A percentile compares a stretch with the other conserved stretches of the same genome.
These are phyloP conservation scores for Clonostachys rosea DNA, from an alignment of 2,329 filamentous ascomycete genomes.

Conservation along the genomic window DNA sequence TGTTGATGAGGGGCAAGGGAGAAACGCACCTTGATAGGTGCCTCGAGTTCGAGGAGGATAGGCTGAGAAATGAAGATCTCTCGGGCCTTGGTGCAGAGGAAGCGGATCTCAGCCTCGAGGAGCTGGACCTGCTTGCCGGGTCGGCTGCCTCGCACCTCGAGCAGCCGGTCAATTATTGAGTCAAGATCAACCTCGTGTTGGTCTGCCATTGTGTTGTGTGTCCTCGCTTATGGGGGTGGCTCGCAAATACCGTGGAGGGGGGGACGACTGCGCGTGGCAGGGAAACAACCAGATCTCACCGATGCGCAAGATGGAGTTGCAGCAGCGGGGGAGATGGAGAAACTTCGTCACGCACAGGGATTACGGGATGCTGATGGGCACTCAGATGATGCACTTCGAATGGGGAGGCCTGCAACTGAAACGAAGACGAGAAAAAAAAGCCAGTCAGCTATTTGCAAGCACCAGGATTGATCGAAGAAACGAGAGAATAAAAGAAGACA, in stretches of 20 bases:
- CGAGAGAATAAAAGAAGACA: neutral
- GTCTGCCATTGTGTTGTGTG: constrained; percentile 49
- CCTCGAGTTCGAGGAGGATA: constrained; percentile 94
- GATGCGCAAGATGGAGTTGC: constrained; percentile 18
- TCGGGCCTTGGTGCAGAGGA: constrained; percentile 94
- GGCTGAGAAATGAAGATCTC: constrained; percentile 99
- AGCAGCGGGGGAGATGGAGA: constrained; percentile 16
- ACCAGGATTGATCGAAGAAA: too few relatives aligned
- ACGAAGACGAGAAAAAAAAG: constrained; percentile 4
- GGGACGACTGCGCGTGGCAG: constrained; percentile 5
- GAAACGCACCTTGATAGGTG: constrained; percentile 87
- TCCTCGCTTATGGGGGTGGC: constrained; percentile 29
- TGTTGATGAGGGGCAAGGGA: neutral
- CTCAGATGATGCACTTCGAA: constrained; percentile 24
- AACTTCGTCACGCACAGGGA: too few relatives aligned
- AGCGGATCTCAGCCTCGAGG: constrained; percentile 92
- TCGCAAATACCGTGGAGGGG: constrained; percentile 24
- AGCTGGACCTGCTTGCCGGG: constrained; percentile 98
- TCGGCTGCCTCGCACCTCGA: constrained; percentile 96
- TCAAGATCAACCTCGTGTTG: constrained; percentile 93
- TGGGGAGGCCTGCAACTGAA: constrained; percentile 5
- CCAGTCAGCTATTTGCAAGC: neutral
- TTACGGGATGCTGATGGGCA: constrained; percentile 5
- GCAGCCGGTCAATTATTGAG: constrained; percentile 96
- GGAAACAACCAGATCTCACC: constrained; percentile 4